phyloP scores from a whole-genome alignment of 441 rosid species.

The Manihot esculenta region DNA sequence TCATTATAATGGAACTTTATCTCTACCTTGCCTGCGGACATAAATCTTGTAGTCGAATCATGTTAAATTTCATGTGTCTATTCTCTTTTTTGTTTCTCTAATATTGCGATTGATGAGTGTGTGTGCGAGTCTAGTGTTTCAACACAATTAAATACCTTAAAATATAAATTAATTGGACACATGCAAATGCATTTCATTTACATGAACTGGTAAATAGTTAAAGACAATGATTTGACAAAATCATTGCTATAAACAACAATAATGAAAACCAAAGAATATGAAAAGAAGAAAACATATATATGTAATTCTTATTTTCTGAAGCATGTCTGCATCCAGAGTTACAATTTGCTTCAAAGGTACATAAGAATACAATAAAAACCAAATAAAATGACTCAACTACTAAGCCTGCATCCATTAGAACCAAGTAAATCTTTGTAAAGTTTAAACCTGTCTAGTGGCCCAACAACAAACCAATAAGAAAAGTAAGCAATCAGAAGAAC shows the following conservation, averaged over 20 bases:
- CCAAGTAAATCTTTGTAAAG: neutral
- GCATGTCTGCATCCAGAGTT: neutral
- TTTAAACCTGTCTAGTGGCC: neutral
- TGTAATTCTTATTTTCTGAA: neutral
- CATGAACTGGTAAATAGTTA: neutral
- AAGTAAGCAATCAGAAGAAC: neutral
- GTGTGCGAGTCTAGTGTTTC: too few species aligned
- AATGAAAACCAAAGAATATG: neutral
- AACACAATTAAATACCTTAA: neutral
- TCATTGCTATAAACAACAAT: neutral
- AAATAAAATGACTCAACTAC: neutral
- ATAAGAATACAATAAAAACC: neutral
- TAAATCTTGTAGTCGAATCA: too few species aligned
- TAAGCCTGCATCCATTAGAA: neutral
- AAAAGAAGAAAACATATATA: neutral
- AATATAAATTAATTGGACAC: neutral
- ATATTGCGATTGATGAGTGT: too few species aligned
- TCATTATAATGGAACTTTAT: too few species aligned
- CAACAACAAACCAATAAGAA: neutral
- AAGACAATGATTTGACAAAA: neutral
- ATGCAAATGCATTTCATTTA: slow-evolving; percentile 5
- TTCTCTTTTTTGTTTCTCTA: too few species aligned
- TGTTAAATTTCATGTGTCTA: too few species aligned
- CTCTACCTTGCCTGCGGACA: too few species aligned
- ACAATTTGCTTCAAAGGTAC: neutral